Evolutionary conservation across 2,329 filamentous ascomycete genomes (phyloP).

Genomic region (Aureobasidium leucospermi): DNA sequence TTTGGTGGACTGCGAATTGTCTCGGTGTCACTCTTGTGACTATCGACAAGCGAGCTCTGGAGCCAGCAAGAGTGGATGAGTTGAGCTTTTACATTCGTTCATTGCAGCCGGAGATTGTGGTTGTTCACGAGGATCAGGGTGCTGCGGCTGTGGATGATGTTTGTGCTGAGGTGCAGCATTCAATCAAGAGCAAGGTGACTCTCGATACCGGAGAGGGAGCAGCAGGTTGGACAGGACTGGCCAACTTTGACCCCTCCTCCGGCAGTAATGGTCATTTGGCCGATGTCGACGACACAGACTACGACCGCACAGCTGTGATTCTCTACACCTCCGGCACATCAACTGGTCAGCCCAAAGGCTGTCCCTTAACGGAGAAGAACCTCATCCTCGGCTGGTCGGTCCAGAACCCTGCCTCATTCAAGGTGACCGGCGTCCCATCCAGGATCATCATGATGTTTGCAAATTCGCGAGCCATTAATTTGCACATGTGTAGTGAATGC

Average conservation of each 20-base stretch:
- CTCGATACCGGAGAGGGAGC: background rate
- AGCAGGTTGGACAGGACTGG: background rate
- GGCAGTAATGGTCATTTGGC: no score
- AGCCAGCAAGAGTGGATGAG: background rate
- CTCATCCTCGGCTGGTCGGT: background rate
- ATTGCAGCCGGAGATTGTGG: background rate
- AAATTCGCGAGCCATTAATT: slow-evolving; percentile 1
- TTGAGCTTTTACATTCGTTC: background rate
- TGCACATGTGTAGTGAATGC: background rate
- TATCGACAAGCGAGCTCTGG: background rate
- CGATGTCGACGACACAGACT: no score
- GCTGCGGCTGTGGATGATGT: background rate
- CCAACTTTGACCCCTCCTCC: no score
- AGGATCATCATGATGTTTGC: background rate
- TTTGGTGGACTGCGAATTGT: background rate
- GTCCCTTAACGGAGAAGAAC: background rate
- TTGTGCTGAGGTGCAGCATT: background rate
- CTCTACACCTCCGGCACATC: background rate
- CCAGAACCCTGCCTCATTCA: no score
- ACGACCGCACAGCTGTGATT: background rate
- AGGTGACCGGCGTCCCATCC: no score
- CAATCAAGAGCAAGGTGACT: background rate
- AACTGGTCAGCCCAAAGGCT: slow-evolving; percentile 7
- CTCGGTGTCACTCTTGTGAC: background rate
- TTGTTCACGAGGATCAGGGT: background rate